Evolutionary conservation across 371 early-diverging fungal species (phyloP).

Genomic region (Mortierella sp.): DNA sequence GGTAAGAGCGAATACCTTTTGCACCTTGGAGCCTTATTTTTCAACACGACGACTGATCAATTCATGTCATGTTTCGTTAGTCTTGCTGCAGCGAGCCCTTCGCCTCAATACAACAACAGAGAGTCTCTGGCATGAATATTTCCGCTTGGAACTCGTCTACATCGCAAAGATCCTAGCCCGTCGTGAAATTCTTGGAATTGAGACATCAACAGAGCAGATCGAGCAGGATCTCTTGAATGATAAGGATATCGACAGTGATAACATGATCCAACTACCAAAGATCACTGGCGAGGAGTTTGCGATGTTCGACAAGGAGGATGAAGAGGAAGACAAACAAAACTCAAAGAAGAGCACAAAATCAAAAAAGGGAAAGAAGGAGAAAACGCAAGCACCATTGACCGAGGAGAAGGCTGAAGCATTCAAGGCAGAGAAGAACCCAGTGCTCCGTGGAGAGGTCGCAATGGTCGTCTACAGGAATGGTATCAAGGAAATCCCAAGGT

Average conservation of each 20-base stretch:
- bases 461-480: conserved; percentile 87
- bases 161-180: conserved; percentile 88
- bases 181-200: conserved; percentile 82
- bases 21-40: neutral
- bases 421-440: conserved; percentile 72
- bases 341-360: conserved; percentile 28
- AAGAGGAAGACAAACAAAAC: conserved; percentile 52
- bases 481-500: conserved; percentile 80
- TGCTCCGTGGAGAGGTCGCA: conserved; percentile 87
- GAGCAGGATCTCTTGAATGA: conserved; percentile 58
- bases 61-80: conserved; percentile 22
- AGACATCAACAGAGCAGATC: conserved; percentile 53
- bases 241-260: conserved; percentile 59
- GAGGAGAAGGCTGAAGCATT: conserved; percentile 62
- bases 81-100: conserved; percentile 89
- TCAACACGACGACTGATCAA: neutral
- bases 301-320: conserved; percentile 48
- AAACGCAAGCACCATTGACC: conserved; percentile 50
- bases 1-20: conserved; percentile 35
- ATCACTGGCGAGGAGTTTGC: conserved; percentile 71
- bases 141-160: conserved; percentile 91
- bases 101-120: conserved; percentile 82
- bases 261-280: conserved; percentile 69
- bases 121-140: conserved; percentile 92
- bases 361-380: conserved; percentile 33